A percentile compares a stretch with the other conserved stretches of the same genome.
These are phyloP conservation scores for Spatholobus suberectus DNA, from an alignment of 306 rosid genomes.

Conservation along the genomic window DNA sequence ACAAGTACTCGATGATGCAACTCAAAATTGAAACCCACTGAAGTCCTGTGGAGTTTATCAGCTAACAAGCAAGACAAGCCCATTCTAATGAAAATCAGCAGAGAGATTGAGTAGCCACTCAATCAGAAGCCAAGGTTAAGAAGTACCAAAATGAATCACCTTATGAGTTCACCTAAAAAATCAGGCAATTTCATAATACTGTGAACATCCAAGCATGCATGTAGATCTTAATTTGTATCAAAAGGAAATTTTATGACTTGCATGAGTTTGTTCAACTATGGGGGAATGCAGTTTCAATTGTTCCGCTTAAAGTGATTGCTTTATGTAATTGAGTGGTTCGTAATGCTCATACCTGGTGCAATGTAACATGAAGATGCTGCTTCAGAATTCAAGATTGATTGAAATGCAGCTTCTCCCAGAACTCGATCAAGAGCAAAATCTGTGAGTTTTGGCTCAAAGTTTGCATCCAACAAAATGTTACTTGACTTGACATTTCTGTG, in stretches of 20 bases:
- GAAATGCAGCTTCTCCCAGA: conserved; percentile 85
- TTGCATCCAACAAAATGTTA: conserved; percentile 82
- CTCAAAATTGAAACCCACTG: neutral
- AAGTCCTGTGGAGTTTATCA: neutral
- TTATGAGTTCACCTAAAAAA: neutral
- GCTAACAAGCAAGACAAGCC: neutral
- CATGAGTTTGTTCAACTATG: neutral
- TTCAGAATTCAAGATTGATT: conserved; percentile 74
- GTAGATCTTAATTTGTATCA: neutral
- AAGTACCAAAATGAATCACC: neutral
- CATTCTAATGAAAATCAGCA: neutral
- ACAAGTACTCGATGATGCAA: conserved; percentile 1
- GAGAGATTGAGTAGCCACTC: neutral
- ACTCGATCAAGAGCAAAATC: conserved; percentile 87
- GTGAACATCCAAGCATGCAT: neutral
- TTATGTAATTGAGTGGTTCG: neutral
- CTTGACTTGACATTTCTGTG: conserved; percentile 86
- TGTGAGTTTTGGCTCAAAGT: conserved; percentile 84
- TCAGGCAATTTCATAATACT: neutral
- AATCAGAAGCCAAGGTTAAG: neutral
- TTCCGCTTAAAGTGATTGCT: neutral
- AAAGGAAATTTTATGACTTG: neutral
- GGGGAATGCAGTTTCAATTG: neutral
- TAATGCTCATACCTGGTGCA: conserved; percentile 78
- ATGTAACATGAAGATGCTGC: conserved; percentile 80